Percentiles rank a stretch among this genome's conserved stretches.
Conservation (phyloP, 2,329 filamentous ascomycete species). For the Nemania abortiva region DNA sequence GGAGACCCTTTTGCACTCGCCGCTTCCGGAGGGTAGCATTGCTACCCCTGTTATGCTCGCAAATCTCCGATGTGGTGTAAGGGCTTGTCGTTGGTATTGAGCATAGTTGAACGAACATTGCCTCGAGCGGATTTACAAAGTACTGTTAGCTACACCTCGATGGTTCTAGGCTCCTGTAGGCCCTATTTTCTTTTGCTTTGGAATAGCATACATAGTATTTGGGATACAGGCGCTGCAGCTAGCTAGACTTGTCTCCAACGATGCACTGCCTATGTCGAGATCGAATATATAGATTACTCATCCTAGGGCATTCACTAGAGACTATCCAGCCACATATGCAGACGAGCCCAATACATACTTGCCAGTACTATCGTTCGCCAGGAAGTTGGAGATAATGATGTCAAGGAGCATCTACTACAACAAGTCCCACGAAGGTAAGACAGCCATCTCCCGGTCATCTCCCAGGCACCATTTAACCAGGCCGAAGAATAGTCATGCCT, state of each 20-base stretch:
- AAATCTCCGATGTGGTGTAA: slow-evolving; percentile 21
- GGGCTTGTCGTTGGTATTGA: slow-evolving; percentile 9
- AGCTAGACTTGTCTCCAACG: neutral
- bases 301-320: neutral
- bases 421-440: neutral
- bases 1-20: slow-evolving; percentile 9
- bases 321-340: neutral
- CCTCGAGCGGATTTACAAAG: neutral
- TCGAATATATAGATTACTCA: neutral
- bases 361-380: neutral
- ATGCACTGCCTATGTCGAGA: neutral
- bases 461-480: slow-evolving; percentile 12
- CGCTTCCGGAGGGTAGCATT: slow-evolving; percentile 11
- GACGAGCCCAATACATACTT: neutral
- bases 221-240: neutral
- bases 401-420: neutral
- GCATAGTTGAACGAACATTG: neutral
- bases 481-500: slow-evolving; percentile 1
- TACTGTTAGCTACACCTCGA: slow-evolving; percentile 3
- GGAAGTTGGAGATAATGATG: neutral
- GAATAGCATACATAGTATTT: neutral
- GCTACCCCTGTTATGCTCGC: slow-evolving; percentile 2
- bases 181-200: neutral
- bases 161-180: neutral
- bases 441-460: neutral